Evolutionary conservation across 208 protist genomes (phyloP), one percentile per base, ranked within the genome.

Genomic region (Novymonas esmeraldas): DNA sequence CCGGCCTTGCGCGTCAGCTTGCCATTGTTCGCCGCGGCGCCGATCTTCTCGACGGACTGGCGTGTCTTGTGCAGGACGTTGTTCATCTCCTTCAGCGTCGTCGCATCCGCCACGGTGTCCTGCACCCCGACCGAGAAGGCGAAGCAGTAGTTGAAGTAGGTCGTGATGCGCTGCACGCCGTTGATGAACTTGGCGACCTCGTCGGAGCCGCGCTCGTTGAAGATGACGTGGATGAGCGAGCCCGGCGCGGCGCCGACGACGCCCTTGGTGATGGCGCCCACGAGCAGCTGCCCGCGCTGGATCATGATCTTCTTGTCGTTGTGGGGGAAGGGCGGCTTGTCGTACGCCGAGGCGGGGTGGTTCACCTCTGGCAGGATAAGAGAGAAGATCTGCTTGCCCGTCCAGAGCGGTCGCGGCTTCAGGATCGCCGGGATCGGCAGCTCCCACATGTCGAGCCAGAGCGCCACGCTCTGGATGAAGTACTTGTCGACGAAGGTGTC

Each of bases 371-470:
- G 98, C n/a, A 99, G 83, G 44, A 99, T 89, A 16, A 99, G 64
- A 14, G 96, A 99, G 72, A 99, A 99, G 22, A 99, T 59, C 84
- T 99, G 99, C 92, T 99, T 99, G 48, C 99, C 99, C 2, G 98
- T 99, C 99, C 99, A 99, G 10, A 99, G 73, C 28, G 89, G 92
- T 26, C 89, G 81, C 56, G 76, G 98, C 81, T 99, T 99, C 14
- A 99, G 70, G 49, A 99, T 99, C 31, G 98, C 98, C 9, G 99
- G 99, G 26, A 92, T 78, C 20, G 99, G 98, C 18, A 99, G 55
- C 72, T 99, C 89, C 82, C 87, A 99, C 7, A 87, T 45, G 54
- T 97, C 87, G n/a, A 99, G 60, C 82, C 95, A 99, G 81, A 99
- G 98, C 6, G 99, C 81, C 2, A 99, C 82, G 70, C 99, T 99